A percentile compares a stretch with the other conserved stretches of the same genome.
These are phyloP conservation scores for Capsicum chinense DNA, from an alignment of 257 asterid species.

Conservation along the genomic window DNA sequence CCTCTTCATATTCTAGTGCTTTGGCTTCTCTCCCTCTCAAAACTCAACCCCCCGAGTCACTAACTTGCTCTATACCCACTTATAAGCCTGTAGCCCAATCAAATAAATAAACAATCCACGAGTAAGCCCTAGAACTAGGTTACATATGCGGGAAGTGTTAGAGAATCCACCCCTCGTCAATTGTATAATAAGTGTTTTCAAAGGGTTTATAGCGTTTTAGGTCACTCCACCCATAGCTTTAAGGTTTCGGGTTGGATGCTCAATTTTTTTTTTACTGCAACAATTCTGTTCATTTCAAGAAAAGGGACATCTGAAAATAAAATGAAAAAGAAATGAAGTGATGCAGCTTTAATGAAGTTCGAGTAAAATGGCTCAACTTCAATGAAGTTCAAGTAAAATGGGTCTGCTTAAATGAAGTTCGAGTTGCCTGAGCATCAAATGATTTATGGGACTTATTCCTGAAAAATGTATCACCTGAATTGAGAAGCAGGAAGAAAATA, in stretches of 20 bases:
- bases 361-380: background rate
- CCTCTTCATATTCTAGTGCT: background rate
- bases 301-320: background rate
- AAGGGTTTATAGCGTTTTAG: background rate
- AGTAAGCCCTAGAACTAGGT: background rate
- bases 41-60: background rate
- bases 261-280: background rate
- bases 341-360: background rate
- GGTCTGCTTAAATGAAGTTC: background rate
- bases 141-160: background rate
- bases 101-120: background rate
- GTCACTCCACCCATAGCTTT: background rate
- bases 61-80: background rate
- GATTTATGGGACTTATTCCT: background rate
- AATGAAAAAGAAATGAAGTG: conserved; percentile 1
- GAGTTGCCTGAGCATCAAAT: conserved; percentile 9
- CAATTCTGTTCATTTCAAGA: background rate
- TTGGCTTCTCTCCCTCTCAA: background rate
- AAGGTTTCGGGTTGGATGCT: background rate
- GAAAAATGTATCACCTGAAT: conserved; percentile 20
- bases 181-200: background rate
- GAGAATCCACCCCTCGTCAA: background rate
- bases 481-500: conserved; percentile 7
- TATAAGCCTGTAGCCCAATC: background rate
- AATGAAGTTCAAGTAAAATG: background rate